Base-by-base conservation (phyloP, 2,329 filamentous ascomycete species). In the Aspergillus calidoustus region DNA sequence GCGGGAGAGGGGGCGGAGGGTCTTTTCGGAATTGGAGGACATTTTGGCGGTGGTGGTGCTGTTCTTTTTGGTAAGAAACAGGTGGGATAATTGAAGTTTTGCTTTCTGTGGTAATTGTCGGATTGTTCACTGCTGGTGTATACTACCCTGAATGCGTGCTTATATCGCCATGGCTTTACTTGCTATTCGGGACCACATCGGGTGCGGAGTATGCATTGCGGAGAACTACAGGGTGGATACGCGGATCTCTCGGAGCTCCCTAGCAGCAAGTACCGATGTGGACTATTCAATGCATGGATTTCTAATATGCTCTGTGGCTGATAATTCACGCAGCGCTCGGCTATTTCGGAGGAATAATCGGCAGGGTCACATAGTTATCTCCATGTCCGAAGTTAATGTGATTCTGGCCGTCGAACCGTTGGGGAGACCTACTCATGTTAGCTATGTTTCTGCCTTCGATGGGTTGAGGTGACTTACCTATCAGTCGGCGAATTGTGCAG, bases 341-440 rank as follows among this genome's bases (percentile, higher is more conserved):
- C 55, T 54, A 62, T 41, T 30, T 47, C 41, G 59, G 31, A 0
- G 82, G 82, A 54, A 84, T 79, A 60, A 84, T 71, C 7, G 82
- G 82, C 64, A 84, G 66, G 11, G 76, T 79, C 34, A 84, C 75
- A 65, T 80, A 84, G 64, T 84, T 84, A 28, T 76, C 69, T 53
- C 74, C 77, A 60, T 75, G 73, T 3, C 81, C 76, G 65, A 84
- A 84, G 59, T 83, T 79, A 52, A 84, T 71, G 68, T 82, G 78
- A 69, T 84, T 84, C 62, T 75, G 65, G 0, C 82, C 82, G 1
- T 75, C 74, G 63, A 85, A 77, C 53, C 74, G 77, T 62, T 78
- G 76, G 60, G 79, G 73, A 4, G 78, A 78, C 58, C 80, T 79
- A 54, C 49, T 13, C n/a, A 46, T 25, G n/a, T 57, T 58, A 59